phyloP scores from a whole-genome alignment of 768 basidiomycete species.

The Agaricus blazei region DNA sequence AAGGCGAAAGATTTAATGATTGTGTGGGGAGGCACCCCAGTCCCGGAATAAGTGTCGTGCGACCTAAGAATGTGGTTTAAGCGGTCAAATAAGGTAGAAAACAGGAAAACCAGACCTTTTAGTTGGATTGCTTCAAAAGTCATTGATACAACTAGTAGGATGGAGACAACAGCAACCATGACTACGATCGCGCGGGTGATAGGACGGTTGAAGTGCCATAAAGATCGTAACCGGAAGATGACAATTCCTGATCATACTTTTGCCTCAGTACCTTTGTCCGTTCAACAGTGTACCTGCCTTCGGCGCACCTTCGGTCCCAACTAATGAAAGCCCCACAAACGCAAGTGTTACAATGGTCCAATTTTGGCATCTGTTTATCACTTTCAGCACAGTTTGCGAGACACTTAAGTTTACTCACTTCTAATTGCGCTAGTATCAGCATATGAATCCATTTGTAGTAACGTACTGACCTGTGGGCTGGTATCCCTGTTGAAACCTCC shows the following conservation, averaged over 20 bases:
- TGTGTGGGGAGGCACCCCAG: neutral
- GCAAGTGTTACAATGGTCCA: neutral
- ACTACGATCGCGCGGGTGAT: neutral
- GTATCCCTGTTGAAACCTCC: neutral
- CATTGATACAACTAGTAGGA: neutral
- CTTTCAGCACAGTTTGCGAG: neutral
- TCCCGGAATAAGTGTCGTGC: no score
- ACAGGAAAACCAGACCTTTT: neutral
- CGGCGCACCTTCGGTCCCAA: constrained; percentile 3
- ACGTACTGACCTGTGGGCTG: neutral
- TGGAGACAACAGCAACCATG: neutral
- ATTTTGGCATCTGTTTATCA: neutral
- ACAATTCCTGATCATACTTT: neutral
- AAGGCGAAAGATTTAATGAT: neutral
- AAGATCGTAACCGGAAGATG: neutral
- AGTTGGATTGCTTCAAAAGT: neutral
- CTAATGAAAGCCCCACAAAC: neutral
- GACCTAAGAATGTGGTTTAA: neutral
- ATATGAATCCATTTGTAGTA: no score
- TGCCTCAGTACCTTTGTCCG: neutral
- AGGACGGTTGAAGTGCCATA: neutral
- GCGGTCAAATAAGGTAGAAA: neutral
- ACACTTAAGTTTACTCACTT: neutral
- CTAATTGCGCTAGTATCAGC: neutral
- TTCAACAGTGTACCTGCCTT: neutral